Evolutionary conservation across 345 rosid species (phyloP).

Genomic region (Euphorbia lathyris): DNA sequence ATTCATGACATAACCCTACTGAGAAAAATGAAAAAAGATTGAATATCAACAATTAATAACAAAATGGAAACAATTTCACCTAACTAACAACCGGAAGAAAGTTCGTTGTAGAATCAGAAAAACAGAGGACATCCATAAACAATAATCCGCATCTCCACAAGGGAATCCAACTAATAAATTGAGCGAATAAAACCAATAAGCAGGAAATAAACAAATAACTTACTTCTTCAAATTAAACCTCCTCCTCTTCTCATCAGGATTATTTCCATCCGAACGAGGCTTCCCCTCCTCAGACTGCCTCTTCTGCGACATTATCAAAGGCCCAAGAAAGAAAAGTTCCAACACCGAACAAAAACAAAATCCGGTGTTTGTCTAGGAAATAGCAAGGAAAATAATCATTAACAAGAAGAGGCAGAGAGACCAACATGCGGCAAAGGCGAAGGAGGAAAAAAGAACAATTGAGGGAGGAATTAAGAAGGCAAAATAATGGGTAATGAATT

Average conservation of each 20-base stretch:
- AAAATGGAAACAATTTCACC: too few species aligned
- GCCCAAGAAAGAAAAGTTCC: neutral
- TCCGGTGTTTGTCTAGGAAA: slow-evolving; percentile 5
- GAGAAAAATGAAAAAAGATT: too few species aligned
- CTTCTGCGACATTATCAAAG: slow-evolving; percentile 84
- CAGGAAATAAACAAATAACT: neutral
- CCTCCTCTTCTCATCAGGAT: slow-evolving; percentile 69
- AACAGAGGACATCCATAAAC: too few species aligned
- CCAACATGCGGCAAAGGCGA: slow-evolving; percentile 30
- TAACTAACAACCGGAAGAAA: too few species aligned
- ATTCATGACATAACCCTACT: neutral
- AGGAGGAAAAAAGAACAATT: neutral
- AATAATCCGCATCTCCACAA: too few species aligned
- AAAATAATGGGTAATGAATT: slow-evolving; percentile 15
- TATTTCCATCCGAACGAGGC: slow-evolving; percentile 43
- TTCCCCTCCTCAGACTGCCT: slow-evolving; percentile 74
- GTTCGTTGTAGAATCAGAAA: too few species aligned
- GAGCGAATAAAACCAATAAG: neutral
- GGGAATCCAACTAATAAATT: neutral
- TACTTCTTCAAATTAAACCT: slow-evolving; percentile 58
- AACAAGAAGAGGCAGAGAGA: slow-evolving; percentile 19
- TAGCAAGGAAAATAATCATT: slow-evolving; percentile 1
- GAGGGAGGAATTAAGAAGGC: neutral
- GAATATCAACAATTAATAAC: too few species aligned
- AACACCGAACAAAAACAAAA: slow-evolving; percentile 10